Evolutionary conservation across 345 rosid species (phyloP).

Genomic region (Ailanthus altissimus): DNA sequence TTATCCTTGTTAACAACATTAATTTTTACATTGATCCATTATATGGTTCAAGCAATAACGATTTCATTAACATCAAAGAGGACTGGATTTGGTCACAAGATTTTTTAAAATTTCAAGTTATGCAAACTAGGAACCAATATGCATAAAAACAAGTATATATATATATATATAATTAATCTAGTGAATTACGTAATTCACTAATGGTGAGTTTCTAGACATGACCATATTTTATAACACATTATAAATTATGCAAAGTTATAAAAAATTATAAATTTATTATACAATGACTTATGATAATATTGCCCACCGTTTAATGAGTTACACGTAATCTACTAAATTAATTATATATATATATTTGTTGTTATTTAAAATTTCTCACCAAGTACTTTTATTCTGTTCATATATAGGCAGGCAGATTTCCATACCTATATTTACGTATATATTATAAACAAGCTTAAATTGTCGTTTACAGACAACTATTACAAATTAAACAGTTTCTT

Average conservation of each 20-base stretch:
- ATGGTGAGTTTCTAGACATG: too few species aligned
- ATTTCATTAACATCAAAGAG: background rate
- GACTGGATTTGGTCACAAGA: background rate
- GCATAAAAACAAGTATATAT: background rate
- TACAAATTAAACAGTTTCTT: background rate
- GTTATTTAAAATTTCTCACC: background rate
- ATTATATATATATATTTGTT: too few species aligned
- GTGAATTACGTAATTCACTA: too few species aligned
- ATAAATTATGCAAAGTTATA: too few species aligned
- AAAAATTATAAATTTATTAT: too few species aligned
- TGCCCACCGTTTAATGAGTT: too few species aligned
- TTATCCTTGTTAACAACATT: background rate
- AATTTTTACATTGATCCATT: background rate
- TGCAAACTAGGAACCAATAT: background rate
- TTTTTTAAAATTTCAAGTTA: background rate
- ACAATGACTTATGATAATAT: too few species aligned
- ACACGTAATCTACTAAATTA: too few species aligned
- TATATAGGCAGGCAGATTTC: background rate
- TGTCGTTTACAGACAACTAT: background rate
- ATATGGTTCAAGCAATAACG: too few species aligned
- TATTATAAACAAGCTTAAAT: background rate
- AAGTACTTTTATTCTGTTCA: background rate
- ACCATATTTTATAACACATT: too few species aligned
- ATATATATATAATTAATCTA: too few species aligned
- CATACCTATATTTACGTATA: background rate